Conservation (phyloP, 176 grass and related monocot species). For the Oryza meyeriana region DNA sequence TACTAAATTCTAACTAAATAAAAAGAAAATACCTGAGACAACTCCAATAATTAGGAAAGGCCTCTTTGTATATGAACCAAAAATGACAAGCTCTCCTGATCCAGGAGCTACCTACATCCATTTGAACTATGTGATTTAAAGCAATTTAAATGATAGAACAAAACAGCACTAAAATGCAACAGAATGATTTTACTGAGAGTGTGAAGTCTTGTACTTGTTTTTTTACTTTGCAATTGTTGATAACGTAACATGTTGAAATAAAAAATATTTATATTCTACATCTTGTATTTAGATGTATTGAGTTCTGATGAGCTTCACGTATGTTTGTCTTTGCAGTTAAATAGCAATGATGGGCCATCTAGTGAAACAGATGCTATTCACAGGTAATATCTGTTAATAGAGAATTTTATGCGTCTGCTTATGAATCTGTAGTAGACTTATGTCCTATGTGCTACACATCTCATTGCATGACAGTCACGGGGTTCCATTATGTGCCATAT, state of each 20-base stretch:
- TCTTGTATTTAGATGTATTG: neutral
- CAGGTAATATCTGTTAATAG: neutral
- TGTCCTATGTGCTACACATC: neutral
- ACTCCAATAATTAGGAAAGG: conserved; percentile 59
- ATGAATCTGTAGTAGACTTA: neutral
- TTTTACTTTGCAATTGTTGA: neutral
- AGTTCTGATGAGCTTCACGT: neutral
- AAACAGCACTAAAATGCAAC: neutral
- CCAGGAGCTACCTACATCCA: conserved; percentile 47
- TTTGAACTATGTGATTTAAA: conserved; percentile 10
- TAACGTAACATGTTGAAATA: neutral
- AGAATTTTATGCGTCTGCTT: neutral
- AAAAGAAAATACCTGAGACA: conserved; percentile 44
- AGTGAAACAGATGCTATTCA: neutral
- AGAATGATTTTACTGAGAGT: neutral
- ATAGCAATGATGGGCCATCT: neutral
- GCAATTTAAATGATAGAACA: neutral
- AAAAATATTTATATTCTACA: neutral
- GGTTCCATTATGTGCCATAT: neutral
- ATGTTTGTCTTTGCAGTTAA: neutral
- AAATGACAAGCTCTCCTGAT: conserved; percentile 56
- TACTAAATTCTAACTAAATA: neutral
- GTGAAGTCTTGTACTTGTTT: neutral
- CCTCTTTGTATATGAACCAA: conserved; percentile 38
- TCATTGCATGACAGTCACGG: neutral